Evolutionary conservation across 83 land plant genomes (phyloP), one percentile per base, ranked within the genome.

Genomic region (Diphasiastrum complanatum): DNA sequence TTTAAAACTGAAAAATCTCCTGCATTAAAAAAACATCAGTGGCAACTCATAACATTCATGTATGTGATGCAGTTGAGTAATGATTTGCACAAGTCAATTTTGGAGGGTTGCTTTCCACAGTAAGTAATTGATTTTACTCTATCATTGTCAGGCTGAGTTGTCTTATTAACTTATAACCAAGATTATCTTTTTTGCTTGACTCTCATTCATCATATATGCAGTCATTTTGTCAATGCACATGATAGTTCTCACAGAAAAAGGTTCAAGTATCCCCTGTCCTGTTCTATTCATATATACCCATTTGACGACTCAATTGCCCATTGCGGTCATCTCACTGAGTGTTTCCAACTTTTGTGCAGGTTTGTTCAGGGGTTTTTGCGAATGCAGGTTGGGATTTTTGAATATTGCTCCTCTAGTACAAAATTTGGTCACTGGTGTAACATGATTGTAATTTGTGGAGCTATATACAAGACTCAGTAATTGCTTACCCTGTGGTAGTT

Each of bases 61-160:
- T 63, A 8, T 33, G 3, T 22, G 22, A 61, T 75, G 79, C 89
- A 95, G 99, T 83, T 95, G 47, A 95, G 93, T 79, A 73, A 74
- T 59, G 74, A 86, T 68, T 74, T 95, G 20, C 99, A 95, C 56
- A 69, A 69, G 6, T 95, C 99, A n/a, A 95, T 95, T 33, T 29
- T 89, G 5, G 75, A 86, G 47, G 90, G 87, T 8, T 72, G 78
- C 40, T 95, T 95, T 82, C 93, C 97, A 26, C 83, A 89, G 99
- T 95, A 84, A 51, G 99, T 64, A 23, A n/a, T n/a, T n/a, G n/a
- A n/a, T 49, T 50, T 23, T 31, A 28, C 19, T 24, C 31, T 66
- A 35, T 11, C 4, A 5, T 34, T 32, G 33, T 23, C 34, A 10
- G 1, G 10, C 33, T 1, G 25, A 20, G 51, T 36, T 0, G 14